Base-by-base conservation (phyloP, 495 filamentous ascomycete genomes). In the Choiromyces venosus region DNA sequence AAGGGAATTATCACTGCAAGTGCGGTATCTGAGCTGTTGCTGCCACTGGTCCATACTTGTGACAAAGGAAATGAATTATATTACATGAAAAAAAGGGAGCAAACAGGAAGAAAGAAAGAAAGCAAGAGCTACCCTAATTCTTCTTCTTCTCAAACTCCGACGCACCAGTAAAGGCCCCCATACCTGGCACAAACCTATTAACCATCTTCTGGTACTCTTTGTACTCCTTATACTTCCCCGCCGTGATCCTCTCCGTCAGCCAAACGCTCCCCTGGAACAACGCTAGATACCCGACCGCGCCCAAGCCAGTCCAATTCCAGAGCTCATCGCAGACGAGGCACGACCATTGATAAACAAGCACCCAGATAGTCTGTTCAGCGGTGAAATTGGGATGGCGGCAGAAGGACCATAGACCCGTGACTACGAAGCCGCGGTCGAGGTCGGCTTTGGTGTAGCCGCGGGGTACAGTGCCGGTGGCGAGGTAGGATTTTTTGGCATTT, bases 311-410 rank as follows among this genome's bases (percentile, higher is more conserved):
- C 94, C 94, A 99, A 82, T 91, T 93, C 81, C 88, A 88, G 66
- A 88, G 86, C 10, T 84, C 87, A 46, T 89, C 87, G 25, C 90
- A 91, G 71, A 87, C 86, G 81, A 85, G 92, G 83, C 90, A 93
- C 74, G 86, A 87, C 95, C 95, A 99, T 72, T 91, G 86, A 81
- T 98, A 98, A 71, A 97, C 80, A 37, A 87, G 80, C 44, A 96
- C 82, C 96, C 96, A 99, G 81, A 98, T 89, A 37, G 89, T 87
- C 83, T 98, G 94, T 83, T 99, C 96, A 52, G 92, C 91, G 37
- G 90, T 88, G 80, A 97, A 98, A 83, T 98, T 98, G 52, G 96
- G 96, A 82, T 99, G 96, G 12, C 96, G 88, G 72, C 88, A 91
- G 81, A 87, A 92, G 0, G 89, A 90, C 90, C 91, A 99, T 33